These are phyloP conservation scores for Penicillium aurantiogriseum DNA, from an alignment of 2,329 filamentous ascomycete species.

Conservation along the genomic window DNA sequence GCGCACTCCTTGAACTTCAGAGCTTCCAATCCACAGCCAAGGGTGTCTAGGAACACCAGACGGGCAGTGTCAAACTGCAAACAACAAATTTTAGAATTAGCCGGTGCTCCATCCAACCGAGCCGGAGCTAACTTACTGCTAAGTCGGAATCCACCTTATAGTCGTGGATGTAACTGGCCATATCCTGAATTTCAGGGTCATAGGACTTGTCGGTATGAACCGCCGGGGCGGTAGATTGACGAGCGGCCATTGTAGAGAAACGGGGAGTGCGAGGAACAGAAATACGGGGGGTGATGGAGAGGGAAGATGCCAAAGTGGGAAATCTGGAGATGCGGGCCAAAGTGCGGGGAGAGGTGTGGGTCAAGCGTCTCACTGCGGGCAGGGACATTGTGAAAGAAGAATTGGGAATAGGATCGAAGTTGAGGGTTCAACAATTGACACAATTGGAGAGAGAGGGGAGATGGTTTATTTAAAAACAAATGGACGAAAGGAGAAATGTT, in stretches of 20 bases:
- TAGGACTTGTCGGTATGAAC: constrained; percentile 57
- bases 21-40: constrained; percentile 94
- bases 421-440: background rate
- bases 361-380: constrained; percentile 44
- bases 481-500: constrained; percentile 8
- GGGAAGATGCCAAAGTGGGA: constrained; percentile 26
- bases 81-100: constrained; percentile 4
- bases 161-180: constrained; percentile 91
- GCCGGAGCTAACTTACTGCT: constrained; percentile 62
- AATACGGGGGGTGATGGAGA: constrained; percentile 20
- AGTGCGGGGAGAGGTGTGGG: constrained; percentile 42
- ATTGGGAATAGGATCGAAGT: constrained; percentile 27
- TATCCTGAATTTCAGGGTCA: constrained; percentile 91
- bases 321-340: constrained; percentile 47
- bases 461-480: constrained; percentile 16
- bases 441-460: background rate
- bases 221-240: constrained; percentile 40
- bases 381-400: constrained; percentile 41
- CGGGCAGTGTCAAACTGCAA: constrained; percentile 80
- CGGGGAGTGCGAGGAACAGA: constrained; percentile 25
- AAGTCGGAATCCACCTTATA: constrained; percentile 87
- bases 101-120: background rate
- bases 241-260: constrained; percentile 46
- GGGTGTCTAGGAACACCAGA: constrained; percentile 93
- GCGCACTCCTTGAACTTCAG: constrained; percentile 94